A percentile compares a stretch with the other conserved stretches of the same genome.
Conservation (phyloP, 2,329 filamentous ascomycete species). For the Colletotrichum tropicale region DNA sequence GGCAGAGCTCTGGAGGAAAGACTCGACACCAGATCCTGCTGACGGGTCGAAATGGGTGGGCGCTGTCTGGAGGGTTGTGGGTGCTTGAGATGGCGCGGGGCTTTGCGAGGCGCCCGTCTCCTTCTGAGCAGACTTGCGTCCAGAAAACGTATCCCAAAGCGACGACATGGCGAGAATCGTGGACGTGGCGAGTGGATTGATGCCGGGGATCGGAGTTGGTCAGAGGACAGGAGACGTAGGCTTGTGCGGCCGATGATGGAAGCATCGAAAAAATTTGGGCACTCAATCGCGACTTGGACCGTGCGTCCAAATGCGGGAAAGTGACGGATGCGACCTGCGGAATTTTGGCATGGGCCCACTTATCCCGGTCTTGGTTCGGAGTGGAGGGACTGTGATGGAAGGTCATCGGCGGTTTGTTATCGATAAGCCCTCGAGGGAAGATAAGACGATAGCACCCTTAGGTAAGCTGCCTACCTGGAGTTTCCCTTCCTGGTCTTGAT, state of each 20-base stretch:
- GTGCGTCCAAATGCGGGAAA: constrained; percentile 7
- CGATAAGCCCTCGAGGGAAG: background rate
- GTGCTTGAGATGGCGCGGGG: constrained; percentile 43
- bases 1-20: constrained; percentile 78
- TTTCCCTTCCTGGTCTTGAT: background rate
- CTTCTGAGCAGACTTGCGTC: constrained; percentile 54
- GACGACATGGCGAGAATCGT: constrained; percentile 52
- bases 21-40: constrained; percentile 79
- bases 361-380: constrained; percentile 7
- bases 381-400: background rate
- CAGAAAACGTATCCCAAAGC: constrained; percentile 67
- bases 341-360: constrained; percentile 4
- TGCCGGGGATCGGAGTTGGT: constrained; percentile 12
- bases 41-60: constrained; percentile 71
- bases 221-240: background rate
- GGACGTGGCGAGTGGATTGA: constrained; percentile 1
- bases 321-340: constrained; percentile 2
- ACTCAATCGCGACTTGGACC: constrained; percentile 22
- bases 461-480: background rate
- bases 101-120: constrained; percentile 27
- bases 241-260: constrained; percentile 19
- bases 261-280: constrained; percentile 25
- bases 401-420: background rate
- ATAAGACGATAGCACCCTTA: background rate
- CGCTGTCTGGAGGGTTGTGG: constrained; percentile 56